Evolutionary conservation across 441 rosid species (phyloP), one percentile per base, ranked within the genome.

Genomic region (Gossypium gossypioides): DNA sequence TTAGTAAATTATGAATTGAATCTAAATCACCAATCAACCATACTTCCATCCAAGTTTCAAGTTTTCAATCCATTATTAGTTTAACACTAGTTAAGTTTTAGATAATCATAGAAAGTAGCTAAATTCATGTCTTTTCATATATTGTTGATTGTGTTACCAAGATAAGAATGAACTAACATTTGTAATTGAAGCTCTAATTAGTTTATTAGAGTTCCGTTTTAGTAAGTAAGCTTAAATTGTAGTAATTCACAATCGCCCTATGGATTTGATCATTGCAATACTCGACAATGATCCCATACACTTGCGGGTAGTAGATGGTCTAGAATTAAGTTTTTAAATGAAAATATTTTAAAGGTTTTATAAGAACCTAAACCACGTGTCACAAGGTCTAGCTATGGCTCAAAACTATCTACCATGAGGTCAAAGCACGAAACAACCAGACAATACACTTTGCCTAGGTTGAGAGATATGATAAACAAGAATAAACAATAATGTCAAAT

Each of bases 341-440:
- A 40, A 40, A 9, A 40, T 40, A 40, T 40, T 40, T 40, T 40
- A 40, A 40, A 40, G 13, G 46, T 40, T 40, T 40, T 40, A 40
- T 40, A 40, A 37, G 44, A 8, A 40, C 46, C 46, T 40, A 9
- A 40, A 40, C 13, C 46, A 40, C 4, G 13, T 1, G 13, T 46
- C 21, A 16, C 42, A 25, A 18, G 21, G 48, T 18, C 16, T 18
- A 9, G 16, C 46, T 12, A 37, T 19, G 51, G 68, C 51, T 62
- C 15, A 40, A 18, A 62, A 18, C 68, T 18, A 37, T 62, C 13
- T 21, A 65, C 32, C 55, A 65, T 24, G 27, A 37, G 68, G 16
- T 65, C 54, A 52, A 65, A 44, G 55, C 55, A 44, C 25, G 21
- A 65, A 65, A 4, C 54, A 65, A 65, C 37, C 13, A 44, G 69